Conservation (phyloP, 83 land plant species). For the Picea abies region DNA sequence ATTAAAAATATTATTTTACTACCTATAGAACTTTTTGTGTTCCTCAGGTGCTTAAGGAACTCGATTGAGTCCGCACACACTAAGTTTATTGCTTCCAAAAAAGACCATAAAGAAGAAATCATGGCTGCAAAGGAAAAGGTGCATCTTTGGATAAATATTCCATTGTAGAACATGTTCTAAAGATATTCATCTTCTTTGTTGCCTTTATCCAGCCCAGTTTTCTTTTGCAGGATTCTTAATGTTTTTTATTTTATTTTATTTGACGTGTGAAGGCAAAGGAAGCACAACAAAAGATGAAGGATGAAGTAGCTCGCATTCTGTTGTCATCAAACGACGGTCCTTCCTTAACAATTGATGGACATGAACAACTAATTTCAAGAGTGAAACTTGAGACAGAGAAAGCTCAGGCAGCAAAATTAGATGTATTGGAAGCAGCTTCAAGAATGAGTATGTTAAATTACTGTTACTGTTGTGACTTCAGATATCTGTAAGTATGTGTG, state of each 20-base stretch:
- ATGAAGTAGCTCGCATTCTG: constrained; percentile 28
- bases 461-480: neutral
- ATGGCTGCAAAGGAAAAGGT: constrained; percentile 41
- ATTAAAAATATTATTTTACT: neutral
- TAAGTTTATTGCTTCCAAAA: constrained; percentile 26
- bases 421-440: constrained; percentile 10
- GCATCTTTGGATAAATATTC: neutral
- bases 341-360: constrained; percentile 18
- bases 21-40: neutral
- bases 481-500: neutral
- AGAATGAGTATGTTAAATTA: constrained; percentile 17
- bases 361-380: constrained; percentile 16
- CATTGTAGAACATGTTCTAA: neutral
- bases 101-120: constrained; percentile 36
- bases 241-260: neutral
- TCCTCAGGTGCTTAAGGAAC: constrained; percentile 45
- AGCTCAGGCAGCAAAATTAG: constrained; percentile 34
- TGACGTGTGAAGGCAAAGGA: constrained; percentile 27
- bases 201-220: neutral
- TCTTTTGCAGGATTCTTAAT: neutral
- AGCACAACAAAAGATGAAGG: constrained; percentile 27
- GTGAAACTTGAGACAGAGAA: constrained; percentile 22
- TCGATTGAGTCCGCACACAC: constrained; percentile 53
- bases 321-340: constrained; percentile 21
- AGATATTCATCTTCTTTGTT: neutral